Conservation (phyloP, 805 yeast species). For the Lachancea thermotolerans region DNA sequence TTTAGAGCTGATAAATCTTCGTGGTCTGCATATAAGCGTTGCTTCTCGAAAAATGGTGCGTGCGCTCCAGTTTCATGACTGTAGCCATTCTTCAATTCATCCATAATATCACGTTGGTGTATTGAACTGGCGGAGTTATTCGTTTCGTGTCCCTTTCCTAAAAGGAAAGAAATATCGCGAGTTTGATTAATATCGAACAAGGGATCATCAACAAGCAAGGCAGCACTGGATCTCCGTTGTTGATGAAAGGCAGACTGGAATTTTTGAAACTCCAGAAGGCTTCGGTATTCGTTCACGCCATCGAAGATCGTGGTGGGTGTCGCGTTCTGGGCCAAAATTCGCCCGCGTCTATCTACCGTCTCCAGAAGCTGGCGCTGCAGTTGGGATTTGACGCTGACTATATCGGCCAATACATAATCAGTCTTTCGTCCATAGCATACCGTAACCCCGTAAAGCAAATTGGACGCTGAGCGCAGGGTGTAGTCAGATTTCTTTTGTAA, state of each 20-base stretch:
- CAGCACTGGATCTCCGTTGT: conserved; percentile 1
- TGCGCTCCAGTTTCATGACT: background rate
- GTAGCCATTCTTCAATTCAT: conserved; percentile 7
- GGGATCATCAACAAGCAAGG: conserved; percentile 24
- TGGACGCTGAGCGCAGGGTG: conserved; percentile 26
- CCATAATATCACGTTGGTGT: conserved; percentile 6
- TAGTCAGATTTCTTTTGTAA: conserved; percentile 14
- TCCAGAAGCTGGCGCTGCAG: conserved; percentile 15
- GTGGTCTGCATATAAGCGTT: background rate
- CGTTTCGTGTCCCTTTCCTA: background rate
- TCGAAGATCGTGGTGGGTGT: conserved; percentile 7
- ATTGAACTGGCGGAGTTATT: conserved; percentile 1
- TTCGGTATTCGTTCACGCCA: conserved; percentile 9
- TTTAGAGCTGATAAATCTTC: conserved; percentile 16
- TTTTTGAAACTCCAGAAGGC: conserved; percentile 6
- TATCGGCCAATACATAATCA: conserved; percentile 27
- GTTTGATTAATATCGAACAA: conserved; percentile 21
- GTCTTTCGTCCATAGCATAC: conserved; percentile 29
- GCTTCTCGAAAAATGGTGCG: background rate
- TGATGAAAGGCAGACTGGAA: background rate
- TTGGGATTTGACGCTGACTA: conserved; percentile 18
- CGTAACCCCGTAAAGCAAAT: conserved; percentile 28
- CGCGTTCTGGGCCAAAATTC: background rate
- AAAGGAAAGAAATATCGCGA: conserved; percentile 7
- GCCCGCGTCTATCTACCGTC: background rate